Evolutionary conservation across 1,139 yeast genomes (phyloP).

Genomic region (Williopsis jadinii): DNA sequence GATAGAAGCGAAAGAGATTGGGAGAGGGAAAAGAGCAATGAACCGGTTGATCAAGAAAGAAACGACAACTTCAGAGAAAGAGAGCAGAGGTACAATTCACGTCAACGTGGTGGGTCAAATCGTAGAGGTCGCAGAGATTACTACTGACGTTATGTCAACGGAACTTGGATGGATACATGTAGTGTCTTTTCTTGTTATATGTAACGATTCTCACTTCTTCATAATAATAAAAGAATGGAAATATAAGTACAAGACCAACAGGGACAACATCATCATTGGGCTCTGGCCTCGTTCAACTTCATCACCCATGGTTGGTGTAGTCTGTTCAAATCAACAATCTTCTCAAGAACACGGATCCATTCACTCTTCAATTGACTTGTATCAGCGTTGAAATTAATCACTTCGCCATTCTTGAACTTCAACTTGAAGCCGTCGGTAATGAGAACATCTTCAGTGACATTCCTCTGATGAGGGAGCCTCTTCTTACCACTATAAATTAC

Average conservation of each 20-base stretch:
- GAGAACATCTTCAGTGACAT: slow-evolving; percentile 56
- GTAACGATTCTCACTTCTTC: no score
- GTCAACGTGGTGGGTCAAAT: no score
- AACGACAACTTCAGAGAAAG: background rate
- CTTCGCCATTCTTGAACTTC: slow-evolving; percentile 59
- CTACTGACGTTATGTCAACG: no score
- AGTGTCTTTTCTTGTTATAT: no score
- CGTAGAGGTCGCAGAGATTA: no score
- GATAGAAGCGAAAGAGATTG: slow-evolving; percentile 9
- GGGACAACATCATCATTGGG: no score
- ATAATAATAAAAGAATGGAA: no score
- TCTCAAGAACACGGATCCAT: slow-evolving; percentile 53
- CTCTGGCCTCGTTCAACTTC: slow-evolving; percentile 6
- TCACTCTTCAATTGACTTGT: slow-evolving; percentile 42
- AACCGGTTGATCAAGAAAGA: background rate
- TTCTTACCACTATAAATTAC: slow-evolving; percentile 43
- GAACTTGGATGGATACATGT: no score
- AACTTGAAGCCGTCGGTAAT: slow-evolving; percentile 61
- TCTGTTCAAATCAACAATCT: slow-evolving; percentile 43
- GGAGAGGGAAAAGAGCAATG: slow-evolving; percentile 7
- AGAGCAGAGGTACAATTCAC: background rate
- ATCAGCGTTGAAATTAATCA: slow-evolving; percentile 65
- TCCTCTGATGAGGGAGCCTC: slow-evolving; percentile 29
- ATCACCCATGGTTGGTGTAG: slow-evolving; percentile 70
- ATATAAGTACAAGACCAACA: no score